Conservation (phyloP, 768 basidiomycete genomes). For the Russula sp. region DNA sequence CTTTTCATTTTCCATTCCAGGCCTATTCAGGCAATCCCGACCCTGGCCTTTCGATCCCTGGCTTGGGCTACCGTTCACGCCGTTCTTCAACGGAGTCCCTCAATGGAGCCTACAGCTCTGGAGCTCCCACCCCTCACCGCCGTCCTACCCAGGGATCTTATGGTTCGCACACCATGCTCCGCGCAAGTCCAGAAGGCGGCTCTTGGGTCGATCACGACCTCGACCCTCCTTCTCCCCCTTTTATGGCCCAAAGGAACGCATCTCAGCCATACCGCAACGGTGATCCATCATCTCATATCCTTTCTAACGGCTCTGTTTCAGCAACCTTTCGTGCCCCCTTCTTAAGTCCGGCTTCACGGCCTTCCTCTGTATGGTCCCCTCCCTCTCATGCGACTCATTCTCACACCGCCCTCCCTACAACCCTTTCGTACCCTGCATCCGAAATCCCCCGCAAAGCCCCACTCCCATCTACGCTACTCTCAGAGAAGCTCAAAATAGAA, state of each 20-base stretch:
- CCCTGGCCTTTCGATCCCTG: slow-evolving; percentile 40
- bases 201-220: slow-evolving; percentile 15
- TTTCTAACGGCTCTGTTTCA: background rate
- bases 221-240: slow-evolving; percentile 15
- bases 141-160: slow-evolving; percentile 26
- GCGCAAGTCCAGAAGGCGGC: slow-evolving; percentile 24
- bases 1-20: slow-evolving; percentile 47
- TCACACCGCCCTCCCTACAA: slow-evolving; percentile 21
- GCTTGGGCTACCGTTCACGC: slow-evolving; percentile 27
- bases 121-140: slow-evolving; percentile 6
- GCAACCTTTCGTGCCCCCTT: slow-evolving; percentile 54
- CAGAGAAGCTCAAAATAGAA: slow-evolving; percentile 41
- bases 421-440: slow-evolving; percentile 13
- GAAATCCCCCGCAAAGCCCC: slow-evolving; percentile 12
- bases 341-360: slow-evolving; percentile 63
- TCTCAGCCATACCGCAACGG: slow-evolving; percentile 3
- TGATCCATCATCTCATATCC: background rate
- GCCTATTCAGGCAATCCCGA: slow-evolving; percentile 62
- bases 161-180: slow-evolving; percentile 22
- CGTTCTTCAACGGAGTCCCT: slow-evolving; percentile 38
- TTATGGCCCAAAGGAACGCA: slow-evolving; percentile 14
- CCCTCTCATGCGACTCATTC: slow-evolving; percentile 35
- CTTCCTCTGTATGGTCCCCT: slow-evolving; percentile 57
- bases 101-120: slow-evolving; percentile 14
- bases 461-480: slow-evolving; percentile 44